Percentiles rank a stretch among this genome's conserved stretches.
These are phyloP conservation scores for Uronychia binucleata DNA, from an alignment of 73 alveolate species.

Conservation along the genomic window DNA sequence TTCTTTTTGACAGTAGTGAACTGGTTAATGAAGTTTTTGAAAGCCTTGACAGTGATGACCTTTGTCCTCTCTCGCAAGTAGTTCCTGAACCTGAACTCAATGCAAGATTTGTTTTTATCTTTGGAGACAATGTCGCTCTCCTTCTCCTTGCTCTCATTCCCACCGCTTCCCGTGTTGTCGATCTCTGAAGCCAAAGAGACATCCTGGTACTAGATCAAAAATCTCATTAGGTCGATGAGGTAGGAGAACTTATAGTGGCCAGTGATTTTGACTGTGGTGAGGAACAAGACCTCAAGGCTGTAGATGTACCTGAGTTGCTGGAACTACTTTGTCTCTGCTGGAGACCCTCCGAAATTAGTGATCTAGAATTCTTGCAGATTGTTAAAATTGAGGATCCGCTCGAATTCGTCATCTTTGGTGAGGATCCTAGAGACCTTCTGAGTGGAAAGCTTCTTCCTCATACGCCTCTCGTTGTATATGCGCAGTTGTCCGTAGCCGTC, in stretches of 20 bases:
- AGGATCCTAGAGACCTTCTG: neutral
- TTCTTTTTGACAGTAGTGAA: neutral
- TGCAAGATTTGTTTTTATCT: neutral
- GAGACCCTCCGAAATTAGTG: neutral
- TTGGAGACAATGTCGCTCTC: constrained; percentile 10
- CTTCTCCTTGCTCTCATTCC: neutral
- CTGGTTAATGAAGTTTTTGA: neutral
- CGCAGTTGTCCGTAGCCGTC: neutral
- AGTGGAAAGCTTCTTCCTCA: neutral
- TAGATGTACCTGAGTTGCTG: neutral
- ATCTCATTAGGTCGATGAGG: constrained; percentile 3
- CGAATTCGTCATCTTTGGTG: constrained; percentile 2
- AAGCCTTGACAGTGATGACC: constrained; percentile 4
- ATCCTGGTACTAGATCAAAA: neutral
- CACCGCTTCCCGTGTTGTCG: no score
- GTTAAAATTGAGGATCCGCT: constrained; percentile 8
- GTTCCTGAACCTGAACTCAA: constrained; percentile 1
- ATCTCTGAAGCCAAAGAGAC: neutral
- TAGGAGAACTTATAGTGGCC: constrained; percentile 7
- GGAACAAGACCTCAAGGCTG: constrained; percentile 5
- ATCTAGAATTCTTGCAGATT: neutral
- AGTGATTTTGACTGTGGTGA: neutral
- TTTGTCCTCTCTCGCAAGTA: constrained; percentile 6
- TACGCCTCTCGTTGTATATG: neutral
- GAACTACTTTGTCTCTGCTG: neutral